Percentiles rank a stretch among this genome's conserved stretches.
Evolutionary conservation across 2,329 filamentous ascomycete species (phyloP).

Genomic region (Didymosphaeria variabile): DNA sequence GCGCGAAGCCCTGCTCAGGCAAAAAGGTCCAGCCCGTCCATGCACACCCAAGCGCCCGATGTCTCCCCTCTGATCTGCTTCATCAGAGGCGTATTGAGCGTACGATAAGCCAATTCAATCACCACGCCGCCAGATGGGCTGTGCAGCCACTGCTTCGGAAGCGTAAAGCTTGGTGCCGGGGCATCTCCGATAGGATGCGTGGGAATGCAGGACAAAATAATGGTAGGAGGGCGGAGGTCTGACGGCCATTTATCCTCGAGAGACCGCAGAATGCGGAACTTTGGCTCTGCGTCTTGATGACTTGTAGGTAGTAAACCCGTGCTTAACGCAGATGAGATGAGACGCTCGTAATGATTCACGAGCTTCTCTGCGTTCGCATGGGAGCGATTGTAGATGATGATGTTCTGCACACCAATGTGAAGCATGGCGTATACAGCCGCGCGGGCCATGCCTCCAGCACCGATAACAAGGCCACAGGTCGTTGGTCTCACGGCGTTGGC

Average conservation of each 20-base stretch:
- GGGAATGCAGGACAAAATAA: constrained; percentile 80
- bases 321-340: constrained; percentile 44
- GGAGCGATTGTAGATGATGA: constrained; percentile 79
- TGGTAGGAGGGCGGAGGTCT: constrained; percentile 70
- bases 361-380: constrained; percentile 71
- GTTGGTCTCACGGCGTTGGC: constrained; percentile 66
- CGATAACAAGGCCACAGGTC: constrained; percentile 64
- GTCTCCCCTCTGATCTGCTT: constrained; percentile 70
- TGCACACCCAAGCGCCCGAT: constrained; percentile 73
- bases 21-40: constrained; percentile 79
- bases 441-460: constrained; percentile 78
- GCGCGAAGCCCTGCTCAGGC: constrained; percentile 81
- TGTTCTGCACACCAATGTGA: constrained; percentile 77
- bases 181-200: constrained; percentile 71
- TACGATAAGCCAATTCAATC: constrained; percentile 77
- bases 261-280: constrained; percentile 68
- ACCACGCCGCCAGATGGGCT: constrained; percentile 80
- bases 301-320: constrained; percentile 27
- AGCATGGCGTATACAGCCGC: constrained; percentile 82
- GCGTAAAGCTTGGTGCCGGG: constrained; percentile 73
- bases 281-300: constrained; percentile 47
- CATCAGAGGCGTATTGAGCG: constrained; percentile 74
- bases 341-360: constrained; percentile 73
- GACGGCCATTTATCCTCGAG: constrained; percentile 71
- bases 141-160: constrained; percentile 74